Evolutionary conservation across 2,329 filamentous ascomycete species (phyloP).

Genomic region (Ploettnerulaceae sp.): DNA sequence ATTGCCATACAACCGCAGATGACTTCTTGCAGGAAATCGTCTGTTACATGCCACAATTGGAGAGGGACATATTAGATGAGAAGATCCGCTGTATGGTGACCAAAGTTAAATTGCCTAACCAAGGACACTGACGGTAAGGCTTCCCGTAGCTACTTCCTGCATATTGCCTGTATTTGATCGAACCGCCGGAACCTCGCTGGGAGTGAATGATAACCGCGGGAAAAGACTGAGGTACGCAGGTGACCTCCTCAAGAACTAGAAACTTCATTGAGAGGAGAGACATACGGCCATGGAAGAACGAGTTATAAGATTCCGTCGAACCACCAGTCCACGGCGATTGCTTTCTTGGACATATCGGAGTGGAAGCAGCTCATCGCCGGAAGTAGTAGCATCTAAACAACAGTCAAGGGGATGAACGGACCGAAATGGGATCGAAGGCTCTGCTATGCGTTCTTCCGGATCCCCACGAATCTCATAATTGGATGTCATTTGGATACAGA

Average conservation of each 20-base stretch:
- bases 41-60: neutral
- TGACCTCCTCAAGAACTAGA: neutral
- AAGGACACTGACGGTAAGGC: neutral
- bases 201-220: neutral
- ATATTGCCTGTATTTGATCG: conserved; percentile 6
- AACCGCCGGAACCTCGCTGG: neutral
- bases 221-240: neutral
- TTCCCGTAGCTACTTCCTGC: neutral
- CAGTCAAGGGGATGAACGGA: neutral
- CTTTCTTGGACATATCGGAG: neutral
- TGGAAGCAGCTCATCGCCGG: neutral
- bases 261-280: neutral
- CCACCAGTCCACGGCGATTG: neutral
- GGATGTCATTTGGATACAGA: neutral
- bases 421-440: neutral
- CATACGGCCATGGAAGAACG: neutral
- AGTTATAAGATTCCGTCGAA: neutral
- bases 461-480: neutral
- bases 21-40: neutral
- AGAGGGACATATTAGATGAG: neutral
- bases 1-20: conserved; percentile 7
- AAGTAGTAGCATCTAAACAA: neutral
- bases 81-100: neutral
- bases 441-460: neutral
- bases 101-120: neutral